Conservation (phyloP, 257 asterid genomes). For the Rauvolfia tetraphylla region DNA sequence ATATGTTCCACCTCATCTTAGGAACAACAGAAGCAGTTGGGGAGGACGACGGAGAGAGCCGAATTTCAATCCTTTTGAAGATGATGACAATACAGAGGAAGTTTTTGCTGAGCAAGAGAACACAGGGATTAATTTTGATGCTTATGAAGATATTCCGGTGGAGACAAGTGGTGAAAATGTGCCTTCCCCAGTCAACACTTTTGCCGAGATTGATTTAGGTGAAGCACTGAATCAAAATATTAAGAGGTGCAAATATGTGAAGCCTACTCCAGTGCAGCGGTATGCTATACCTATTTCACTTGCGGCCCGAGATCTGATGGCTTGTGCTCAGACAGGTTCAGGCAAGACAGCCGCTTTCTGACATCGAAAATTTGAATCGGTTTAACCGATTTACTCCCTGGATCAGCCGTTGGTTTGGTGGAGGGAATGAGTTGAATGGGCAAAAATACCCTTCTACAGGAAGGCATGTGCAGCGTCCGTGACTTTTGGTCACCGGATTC, state of each 20-base stretch:
- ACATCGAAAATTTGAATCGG: no score
- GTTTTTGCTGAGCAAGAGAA: slow-evolving; percentile 31
- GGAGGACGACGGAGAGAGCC: slow-evolving; percentile 28
- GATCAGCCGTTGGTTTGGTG: no score
- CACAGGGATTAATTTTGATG: slow-evolving; percentile 46
- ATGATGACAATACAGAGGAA: slow-evolving; percentile 22
- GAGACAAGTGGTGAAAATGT: slow-evolving; percentile 51
- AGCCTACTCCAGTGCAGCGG: slow-evolving; percentile 47
- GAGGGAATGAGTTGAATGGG: no score
- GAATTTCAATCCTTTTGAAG: slow-evolving; percentile 39
- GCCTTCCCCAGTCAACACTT: slow-evolving; percentile 44
- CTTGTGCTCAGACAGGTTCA: slow-evolving; percentile 57
- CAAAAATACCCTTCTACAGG: no score
- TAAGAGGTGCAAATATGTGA: slow-evolving; percentile 52
- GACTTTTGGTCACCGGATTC: no score
- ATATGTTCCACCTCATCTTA: slow-evolving; percentile 89
- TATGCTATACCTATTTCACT: slow-evolving; percentile 48
- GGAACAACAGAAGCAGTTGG: slow-evolving; percentile 51
- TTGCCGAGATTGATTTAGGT: slow-evolving; percentile 48
- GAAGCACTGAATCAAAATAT: slow-evolving; percentile 43
- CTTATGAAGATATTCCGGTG: slow-evolving; percentile 54
- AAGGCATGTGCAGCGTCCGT: no score
- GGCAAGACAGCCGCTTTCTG: slow-evolving; percentile 59
- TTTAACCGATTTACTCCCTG: no score
- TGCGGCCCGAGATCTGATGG: slow-evolving; percentile 45